Base-by-base conservation (phyloP, 352 stramenopile species). In the Phytophthora multivora region DNA sequence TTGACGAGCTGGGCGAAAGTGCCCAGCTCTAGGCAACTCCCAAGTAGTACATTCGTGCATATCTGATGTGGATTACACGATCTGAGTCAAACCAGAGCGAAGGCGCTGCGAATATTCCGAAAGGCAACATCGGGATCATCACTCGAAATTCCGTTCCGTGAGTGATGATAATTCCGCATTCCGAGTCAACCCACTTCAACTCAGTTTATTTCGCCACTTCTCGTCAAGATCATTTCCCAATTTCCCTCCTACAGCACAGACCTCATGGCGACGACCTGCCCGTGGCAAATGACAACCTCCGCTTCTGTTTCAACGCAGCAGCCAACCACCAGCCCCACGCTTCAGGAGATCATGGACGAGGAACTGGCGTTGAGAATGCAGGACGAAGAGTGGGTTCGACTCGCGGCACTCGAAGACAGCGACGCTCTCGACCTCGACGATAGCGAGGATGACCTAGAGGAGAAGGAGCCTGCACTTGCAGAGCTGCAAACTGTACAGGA, bases 331-430 rank as follows among this genome's bases (percentile, higher is more conserved):
- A 63, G 41, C 25, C 59, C 43, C 11, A 85, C 54, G 25, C 64
- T 88, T 26, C 80, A 86, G 69, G 73, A 90, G 48, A 86, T 90
- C 58, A 80, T 88, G 69, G 80, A 90, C 61, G 80, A 86, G 54
- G 75, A 86, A 51, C 54, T 90, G 26, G 77, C 78, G 3, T 52
- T 57, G 13, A 66, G 84, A 51, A 54, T 88, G 35, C 56, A 78
- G 40, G 52, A 68, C 38, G 51, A 66, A 21, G 61, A 76, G 13
- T 63, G 53, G 47, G 25, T 62, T 18, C 26, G 49, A 10, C 39
- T 67, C 2, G 55, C 36, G 42, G 60, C 51, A 19, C 25, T 58
- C 2, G 60, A 60, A 4, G 45, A 57, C 15, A 49, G 50, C 16
- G 16, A 21, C 13, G 40, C 31, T 1, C 16, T 59, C 12, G 39